A percentile compares a stretch with the other conserved stretches of the same genome.
Evolutionary conservation across 441 rosid genomes (phyloP).

Genomic region (Populus hybrid): DNA sequence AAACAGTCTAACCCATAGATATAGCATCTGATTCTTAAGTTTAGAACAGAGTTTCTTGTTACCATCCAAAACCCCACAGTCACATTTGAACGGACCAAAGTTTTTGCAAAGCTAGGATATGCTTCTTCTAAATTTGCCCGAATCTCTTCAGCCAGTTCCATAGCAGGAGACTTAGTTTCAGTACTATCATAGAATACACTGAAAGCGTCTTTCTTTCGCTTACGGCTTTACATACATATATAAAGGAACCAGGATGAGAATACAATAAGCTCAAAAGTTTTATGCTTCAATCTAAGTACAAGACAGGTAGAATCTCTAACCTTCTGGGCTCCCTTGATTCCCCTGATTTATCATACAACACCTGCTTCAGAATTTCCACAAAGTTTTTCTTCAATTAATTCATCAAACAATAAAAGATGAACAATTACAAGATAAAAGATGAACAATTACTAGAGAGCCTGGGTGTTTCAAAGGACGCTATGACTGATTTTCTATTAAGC

Average conservation of each 20-base stretch:
- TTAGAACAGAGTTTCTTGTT: conserved; percentile 14
- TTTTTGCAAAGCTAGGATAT: conserved; percentile 47
- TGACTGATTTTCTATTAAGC: not conserved
- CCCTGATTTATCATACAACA: conserved; percentile 20
- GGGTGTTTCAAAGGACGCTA: not conserved
- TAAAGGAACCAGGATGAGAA: conserved; percentile 7
- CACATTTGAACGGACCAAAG: conserved; percentile 56
- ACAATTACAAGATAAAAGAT: not conserved
- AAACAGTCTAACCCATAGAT: not conserved
- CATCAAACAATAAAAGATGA: not conserved
- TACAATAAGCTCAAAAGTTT: not conserved
- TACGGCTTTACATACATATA: conserved; percentile 11
- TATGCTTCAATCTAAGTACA: not conserved
- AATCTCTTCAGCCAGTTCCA: conserved; percentile 35
- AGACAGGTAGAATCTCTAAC: conserved; percentile 2
- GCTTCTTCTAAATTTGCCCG: conserved; percentile 25
- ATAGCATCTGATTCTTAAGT: conserved; percentile 15
- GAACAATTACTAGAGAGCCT: not conserved
- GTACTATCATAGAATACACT: conserved; percentile 27
- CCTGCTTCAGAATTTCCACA: conserved; percentile 29
- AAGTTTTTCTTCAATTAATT: conserved; percentile 7
- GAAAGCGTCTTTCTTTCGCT: conserved; percentile 34
- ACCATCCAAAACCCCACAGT: conserved; percentile 58
- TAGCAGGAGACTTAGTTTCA: conserved; percentile 25
- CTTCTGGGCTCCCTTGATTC: conserved; percentile 33